Evolutionary conservation across 805 yeast species (phyloP), one percentile per base, ranked within the genome.

Genomic region (Isabelozyma gotoi): DNA sequence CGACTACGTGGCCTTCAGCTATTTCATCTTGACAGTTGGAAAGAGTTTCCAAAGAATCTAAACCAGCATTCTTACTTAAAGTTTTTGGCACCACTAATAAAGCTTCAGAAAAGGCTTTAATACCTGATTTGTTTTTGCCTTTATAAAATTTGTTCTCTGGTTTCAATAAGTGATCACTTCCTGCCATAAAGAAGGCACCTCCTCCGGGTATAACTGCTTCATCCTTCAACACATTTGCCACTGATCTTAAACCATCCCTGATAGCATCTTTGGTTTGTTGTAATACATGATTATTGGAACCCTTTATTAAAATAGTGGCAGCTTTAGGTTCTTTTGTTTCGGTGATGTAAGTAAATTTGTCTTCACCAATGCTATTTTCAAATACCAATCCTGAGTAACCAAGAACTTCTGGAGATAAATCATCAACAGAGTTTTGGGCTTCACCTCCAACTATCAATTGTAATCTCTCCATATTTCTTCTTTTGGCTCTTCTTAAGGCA

Each of bases 381-480:
- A 88, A 88, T 7, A 94, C 96, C 43, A 80, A 74, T 15, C 98
- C 98, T 12, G 97, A 88, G 62, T 68, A 84, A 18, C 99, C 99
- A 47, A 94, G 76, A 5, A 88, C 75, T 2, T 75, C 78, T 3
- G 95, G 89, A 5, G 84, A 59, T 57, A 94, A 76, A 63, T 92
- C 98, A 59, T 94, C 99, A 37, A 91, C 97, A 11, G 96, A 85
- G 68, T 94, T 94, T 71, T 92, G 97, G 7, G 98, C 98, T 62
- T 86, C 94, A 56, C 99, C 99, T 21, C 97, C 99, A 50, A 96
- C 88, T 41, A 90, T 89, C 47, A 94, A 77, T 70, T 94, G 99
- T 62, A 94, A 77, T 64, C 99, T 84, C 73, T 94, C 99, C 99
- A 94, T 92, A 68, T 94, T 94, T 73, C 99, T 85, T 75, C 99